Conservation (phyloP, 2,329 filamentous ascomycete species). For the Alternaria ventricosa region DNA sequence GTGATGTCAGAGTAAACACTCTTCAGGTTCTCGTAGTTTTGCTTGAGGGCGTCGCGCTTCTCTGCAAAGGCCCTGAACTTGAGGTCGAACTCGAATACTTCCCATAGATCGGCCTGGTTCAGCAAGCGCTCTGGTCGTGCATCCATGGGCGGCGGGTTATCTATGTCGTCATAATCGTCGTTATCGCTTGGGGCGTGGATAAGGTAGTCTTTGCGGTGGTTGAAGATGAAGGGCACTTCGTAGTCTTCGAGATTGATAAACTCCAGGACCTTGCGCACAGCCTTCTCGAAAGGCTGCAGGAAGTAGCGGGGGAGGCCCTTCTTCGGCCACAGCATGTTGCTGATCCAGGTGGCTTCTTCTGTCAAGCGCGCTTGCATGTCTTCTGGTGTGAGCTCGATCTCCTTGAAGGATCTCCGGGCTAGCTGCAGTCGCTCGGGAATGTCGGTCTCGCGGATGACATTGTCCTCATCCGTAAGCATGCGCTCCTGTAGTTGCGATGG, state of each 20-base stretch:
- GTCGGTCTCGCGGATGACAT: slow-evolving; percentile 84
- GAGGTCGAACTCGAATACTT: slow-evolving; percentile 90
- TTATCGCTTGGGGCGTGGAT: slow-evolving; percentile 79
- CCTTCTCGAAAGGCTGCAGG: slow-evolving; percentile 81
- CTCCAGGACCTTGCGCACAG: slow-evolving; percentile 89
- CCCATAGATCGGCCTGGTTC: slow-evolving; percentile 92
- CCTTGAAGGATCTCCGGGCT: slow-evolving; percentile 85
- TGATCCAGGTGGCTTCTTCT: slow-evolving; percentile 92
- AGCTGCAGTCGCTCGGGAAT: slow-evolving; percentile 95
- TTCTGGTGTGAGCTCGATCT: slow-evolving; percentile 79
- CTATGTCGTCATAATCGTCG: slow-evolving; percentile 64
- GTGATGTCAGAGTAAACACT: slow-evolving; percentile 62
- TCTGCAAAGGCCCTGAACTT: slow-evolving; percentile 94
- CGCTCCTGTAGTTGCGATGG: slow-evolving; percentile 93
- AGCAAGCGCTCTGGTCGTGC: slow-evolving; percentile 85
- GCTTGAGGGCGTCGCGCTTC: slow-evolving; percentile 85
- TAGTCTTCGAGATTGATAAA: slow-evolving; percentile 95
- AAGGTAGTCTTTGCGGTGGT: slow-evolving; percentile 96
- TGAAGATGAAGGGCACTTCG: slow-evolving; percentile 97
- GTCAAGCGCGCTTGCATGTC: slow-evolving; percentile 68
- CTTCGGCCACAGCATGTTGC: slow-evolving; percentile 86
- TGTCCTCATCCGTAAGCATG: slow-evolving; percentile 94
- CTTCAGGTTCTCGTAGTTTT: slow-evolving; percentile 76
- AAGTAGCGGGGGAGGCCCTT: slow-evolving; percentile 77
- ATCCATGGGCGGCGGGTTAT: slow-evolving; percentile 74